phyloP scores from a whole-genome alignment of 2,329 filamentous ascomycete genomes.

The Verticillium tricorpus region DNA sequence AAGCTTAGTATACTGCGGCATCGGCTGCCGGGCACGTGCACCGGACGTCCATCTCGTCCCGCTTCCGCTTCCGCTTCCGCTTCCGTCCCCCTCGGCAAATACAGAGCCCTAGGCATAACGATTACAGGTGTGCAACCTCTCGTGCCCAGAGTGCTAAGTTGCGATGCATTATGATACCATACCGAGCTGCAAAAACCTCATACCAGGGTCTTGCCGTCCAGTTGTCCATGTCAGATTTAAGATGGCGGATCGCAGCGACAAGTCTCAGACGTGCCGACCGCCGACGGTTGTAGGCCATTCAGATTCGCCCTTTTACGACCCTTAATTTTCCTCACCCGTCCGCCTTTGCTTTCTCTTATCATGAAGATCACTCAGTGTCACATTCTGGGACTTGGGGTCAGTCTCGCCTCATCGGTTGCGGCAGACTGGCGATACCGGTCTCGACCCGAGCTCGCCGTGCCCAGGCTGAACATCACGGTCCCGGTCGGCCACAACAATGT shows the following conservation, averaged over 20 bases:
- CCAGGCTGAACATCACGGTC: constrained; percentile 3
- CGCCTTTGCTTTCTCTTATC: background rate
- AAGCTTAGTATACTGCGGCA: no score
- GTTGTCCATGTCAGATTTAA: no score
- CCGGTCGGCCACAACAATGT: background rate
- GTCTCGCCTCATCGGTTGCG: background rate
- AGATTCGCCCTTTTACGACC: no score
- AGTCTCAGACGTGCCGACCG: no score
- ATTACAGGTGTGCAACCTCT: background rate
- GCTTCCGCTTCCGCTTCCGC: background rate
- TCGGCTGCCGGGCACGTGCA: no score
- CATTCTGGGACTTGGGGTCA: background rate
- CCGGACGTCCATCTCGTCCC: no score
- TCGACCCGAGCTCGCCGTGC: constrained; percentile 13
- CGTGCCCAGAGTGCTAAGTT: background rate
- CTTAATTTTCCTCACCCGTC: no score
- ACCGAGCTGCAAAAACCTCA: no score
- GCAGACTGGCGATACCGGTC: constrained; percentile 18
- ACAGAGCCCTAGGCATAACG: background rate
- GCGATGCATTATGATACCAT: no score
- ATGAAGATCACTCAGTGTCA: background rate
- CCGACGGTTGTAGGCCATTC: no score
- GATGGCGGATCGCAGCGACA: no score
- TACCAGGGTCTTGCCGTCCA: no score
- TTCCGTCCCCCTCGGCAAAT: background rate